phyloP scores from a whole-genome alignment of 306 rosid genomes.

The Inga oerstediana region DNA sequence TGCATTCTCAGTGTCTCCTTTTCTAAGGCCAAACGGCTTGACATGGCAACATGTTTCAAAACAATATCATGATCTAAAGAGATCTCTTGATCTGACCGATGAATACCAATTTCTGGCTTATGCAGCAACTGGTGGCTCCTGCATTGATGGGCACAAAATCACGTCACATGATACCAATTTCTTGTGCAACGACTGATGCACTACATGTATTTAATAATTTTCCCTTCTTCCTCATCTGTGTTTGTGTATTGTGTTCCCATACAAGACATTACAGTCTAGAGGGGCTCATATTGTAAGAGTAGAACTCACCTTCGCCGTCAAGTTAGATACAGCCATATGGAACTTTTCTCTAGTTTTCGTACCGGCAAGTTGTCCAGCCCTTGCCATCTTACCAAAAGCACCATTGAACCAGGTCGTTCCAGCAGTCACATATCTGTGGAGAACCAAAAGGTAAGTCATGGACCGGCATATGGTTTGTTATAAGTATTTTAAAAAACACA shows the following conservation, averaged over 20 bases:
- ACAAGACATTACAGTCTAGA: background rate
- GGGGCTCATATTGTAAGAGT: slow-evolving; percentile 9
- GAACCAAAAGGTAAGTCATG: slow-evolving; percentile 18
- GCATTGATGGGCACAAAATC: slow-evolving; percentile 40
- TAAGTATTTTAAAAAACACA: background rate
- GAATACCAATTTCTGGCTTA: slow-evolving; percentile 42
- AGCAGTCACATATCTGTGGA: slow-evolving; percentile 77
- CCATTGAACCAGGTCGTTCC: slow-evolving; percentile 92
- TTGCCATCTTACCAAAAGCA: slow-evolving; percentile 85
- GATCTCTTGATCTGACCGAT: slow-evolving; percentile 1
- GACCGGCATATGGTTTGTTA: slow-evolving; percentile 1
- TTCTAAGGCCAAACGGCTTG: background rate
- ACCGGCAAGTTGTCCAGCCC: slow-evolving; percentile 85
- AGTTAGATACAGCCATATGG: slow-evolving; percentile 78
- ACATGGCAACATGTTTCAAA: slow-evolving; percentile 23
- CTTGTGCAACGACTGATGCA: too few relatives aligned
- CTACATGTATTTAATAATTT: background rate
- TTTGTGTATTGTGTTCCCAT: background rate
- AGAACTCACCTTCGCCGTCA: slow-evolving; percentile 71
- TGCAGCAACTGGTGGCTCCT: slow-evolving; percentile 81
- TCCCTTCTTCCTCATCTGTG: slow-evolving; percentile 16
- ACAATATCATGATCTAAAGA: slow-evolving; percentile 14
- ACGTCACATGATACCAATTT: background rate
- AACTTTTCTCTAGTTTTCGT: slow-evolving; percentile 91
- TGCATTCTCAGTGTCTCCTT: background rate